These are phyloP conservation scores for Tylopilus balloui DNA, from an alignment of 768 basidiomycete species.

Conservation along the genomic window DNA sequence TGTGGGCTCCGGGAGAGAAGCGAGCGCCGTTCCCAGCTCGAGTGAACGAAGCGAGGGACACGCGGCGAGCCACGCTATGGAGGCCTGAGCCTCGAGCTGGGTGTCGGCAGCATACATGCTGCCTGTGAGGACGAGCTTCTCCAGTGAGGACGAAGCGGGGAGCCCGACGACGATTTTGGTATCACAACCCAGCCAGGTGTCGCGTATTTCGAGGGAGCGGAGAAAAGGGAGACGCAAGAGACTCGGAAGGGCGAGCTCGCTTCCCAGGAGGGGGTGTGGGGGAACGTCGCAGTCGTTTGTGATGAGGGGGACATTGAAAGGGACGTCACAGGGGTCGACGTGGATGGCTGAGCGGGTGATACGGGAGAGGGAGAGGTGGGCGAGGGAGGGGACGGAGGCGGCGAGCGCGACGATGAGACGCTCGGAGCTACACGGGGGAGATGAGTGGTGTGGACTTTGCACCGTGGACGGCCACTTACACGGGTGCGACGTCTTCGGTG, in stretches of 20 bases:
- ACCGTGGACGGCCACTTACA: too few relatives aligned
- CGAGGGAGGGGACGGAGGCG: slow-evolving; percentile 50
- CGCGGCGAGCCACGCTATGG: slow-evolving; percentile 23
- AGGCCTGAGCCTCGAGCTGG: slow-evolving; percentile 20
- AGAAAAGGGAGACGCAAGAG: slow-evolving; percentile 62
- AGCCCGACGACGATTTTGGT: slow-evolving; percentile 14
- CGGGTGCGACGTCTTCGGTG: slow-evolving; percentile 32
- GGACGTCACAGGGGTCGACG: slow-evolving; percentile 44
- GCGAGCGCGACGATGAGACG: slow-evolving; percentile 67
- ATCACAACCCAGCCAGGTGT: slow-evolving; percentile 60
- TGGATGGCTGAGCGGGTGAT: slow-evolving; percentile 66
- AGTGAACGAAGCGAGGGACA: slow-evolving; percentile 22
- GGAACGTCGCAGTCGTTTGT: slow-evolving; percentile 59
- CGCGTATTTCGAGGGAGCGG: slow-evolving; percentile 56
- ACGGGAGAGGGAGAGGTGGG: slow-evolving; percentile 54
- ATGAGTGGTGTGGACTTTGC: slow-evolving; percentile 4
- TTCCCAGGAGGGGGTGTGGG: slow-evolving; percentile 47
- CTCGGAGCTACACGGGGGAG: slow-evolving; percentile 36
- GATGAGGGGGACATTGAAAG: slow-evolving; percentile 51
- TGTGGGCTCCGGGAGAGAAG: slow-evolving; percentile 2
- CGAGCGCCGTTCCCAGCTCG: slow-evolving; percentile 23
- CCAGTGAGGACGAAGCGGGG: slow-evolving; percentile 2
- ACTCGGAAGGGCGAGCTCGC: slow-evolving; percentile 58
- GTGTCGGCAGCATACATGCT: slow-evolving; percentile 27
- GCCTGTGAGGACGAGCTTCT: slow-evolving; percentile 27